phyloP scores from a whole-genome alignment of 78 protist genomes.

The Dictyostelium capitatum region DNA sequence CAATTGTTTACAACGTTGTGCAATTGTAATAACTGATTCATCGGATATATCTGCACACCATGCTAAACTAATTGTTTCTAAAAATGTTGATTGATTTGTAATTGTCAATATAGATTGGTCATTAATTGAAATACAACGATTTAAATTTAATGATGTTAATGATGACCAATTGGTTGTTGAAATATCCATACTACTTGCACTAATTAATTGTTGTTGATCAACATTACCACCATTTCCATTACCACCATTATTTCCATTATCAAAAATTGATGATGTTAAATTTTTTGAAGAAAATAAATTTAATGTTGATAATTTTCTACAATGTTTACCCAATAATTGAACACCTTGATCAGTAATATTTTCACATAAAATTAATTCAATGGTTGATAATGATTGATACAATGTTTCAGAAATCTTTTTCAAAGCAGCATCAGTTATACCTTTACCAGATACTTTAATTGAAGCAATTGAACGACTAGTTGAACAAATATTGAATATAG shows the following conservation, averaged over 20 bases:
- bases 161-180: not conserved
- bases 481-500: conserved; percentile 12
- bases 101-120: conserved; percentile 21
- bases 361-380: conserved; percentile 51
- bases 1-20: conserved; percentile 26
- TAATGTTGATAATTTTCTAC: not conserved
- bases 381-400: not conserved
- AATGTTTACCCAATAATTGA: conserved; percentile 12
- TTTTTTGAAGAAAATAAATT: conserved; percentile 57
- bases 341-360: conserved; percentile 58
- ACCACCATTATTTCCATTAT: not conserved
- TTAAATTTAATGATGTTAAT: conserved; percentile 25
- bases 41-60: conserved; percentile 62
- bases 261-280: conserved; percentile 25
- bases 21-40: conserved; percentile 38
- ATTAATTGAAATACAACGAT: conserved; percentile 60
- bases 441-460: conserved; percentile 37
- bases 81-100: conserved; percentile 24
- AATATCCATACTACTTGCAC: not conserved
- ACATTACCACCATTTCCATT: not conserved
- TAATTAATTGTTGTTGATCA: not conserved
- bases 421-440: conserved; percentile 24
- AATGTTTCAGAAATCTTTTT: conserved; percentile 23
- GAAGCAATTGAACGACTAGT: conserved; percentile 9
- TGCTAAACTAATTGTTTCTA: conserved; percentile 57